Evolutionary conservation across 139 green algal genomes (phyloP), one percentile per base, ranked within the genome.

Genomic region (Astrephomene gubernaculifera): DNA sequence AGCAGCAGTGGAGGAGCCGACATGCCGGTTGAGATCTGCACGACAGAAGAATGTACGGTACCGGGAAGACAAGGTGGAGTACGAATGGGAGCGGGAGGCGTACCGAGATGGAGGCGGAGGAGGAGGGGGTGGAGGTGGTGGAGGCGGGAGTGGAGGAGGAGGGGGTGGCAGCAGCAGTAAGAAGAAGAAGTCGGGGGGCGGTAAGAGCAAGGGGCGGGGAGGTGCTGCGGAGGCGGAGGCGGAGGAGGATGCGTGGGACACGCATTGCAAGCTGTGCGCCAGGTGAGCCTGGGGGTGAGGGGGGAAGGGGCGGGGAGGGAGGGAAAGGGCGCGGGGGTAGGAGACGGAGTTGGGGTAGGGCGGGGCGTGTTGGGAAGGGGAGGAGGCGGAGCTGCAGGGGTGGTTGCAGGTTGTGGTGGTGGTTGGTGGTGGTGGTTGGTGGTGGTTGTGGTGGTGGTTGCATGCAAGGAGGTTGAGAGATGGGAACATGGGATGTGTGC

Each of bases 191-290:
- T n/a, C n/a, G n/a, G n/a, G n/a, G n/a, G n/a, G n/a, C n/a, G n/a
- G n/a, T n/a, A n/a, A n/a, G n/a, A n/a, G n/a, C n/a, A n/a, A n/a
- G n/a, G 0, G 52, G 10, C 27, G 36, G 43, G 25, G 69, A 54
- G 31, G n/a, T 8, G 33, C 43, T 44, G 19, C 52, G 57, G 19
- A 25, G 38, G 33, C 19, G 33, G 71, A 8, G 29, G 75, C 82
- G 27, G 72, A 81, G 43, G 71, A 80, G 4, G 85, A 86, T 39
- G 52, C 82, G 19, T 85, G 80, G 57, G 85, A 91, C 44, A 80
- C 64, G 65, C 53, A 90, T 24, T 87, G 86, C 65, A 68, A 61
- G 2, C 54, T 85, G 14, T 92, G 89, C 38, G 38, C 25, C 53
- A 81, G 81, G 69, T 81, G 39, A 31, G 74, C 22, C 2, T 4